Evolutionary conservation across 768 basidiomycete genomes (phyloP), one percentile per base, ranked within the genome.

Genomic region (Psilocybe subaeruginosa): DNA sequence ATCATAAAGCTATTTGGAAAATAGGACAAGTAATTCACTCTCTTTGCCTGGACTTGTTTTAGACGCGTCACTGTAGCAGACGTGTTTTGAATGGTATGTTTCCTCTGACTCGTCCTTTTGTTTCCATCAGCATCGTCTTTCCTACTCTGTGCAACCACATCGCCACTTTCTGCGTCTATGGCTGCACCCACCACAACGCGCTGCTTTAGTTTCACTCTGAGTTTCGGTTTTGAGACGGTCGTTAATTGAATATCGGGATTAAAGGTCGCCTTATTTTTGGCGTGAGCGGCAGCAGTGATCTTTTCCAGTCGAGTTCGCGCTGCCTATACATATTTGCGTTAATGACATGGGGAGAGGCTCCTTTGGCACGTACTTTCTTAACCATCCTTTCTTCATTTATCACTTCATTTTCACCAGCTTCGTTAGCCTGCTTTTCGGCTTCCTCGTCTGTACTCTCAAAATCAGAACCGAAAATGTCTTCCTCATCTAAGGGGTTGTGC

Each of bases 371-470:
- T 23, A 84, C 86, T 80, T 83, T 85, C 62, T 78, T 75, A 19
- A 72, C 73, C 45, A 76, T 77, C 60, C 75, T 81, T 56, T 92
- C 89, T 65, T 91, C 90, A 8, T 88, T 86, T 35, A 76, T 72
- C 3, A 82, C 77, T n/a, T 74, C 76, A 45, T 74, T 80, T 67
- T 93, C 92, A 0, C 78, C 88, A 4, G 76, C 79, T 4, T 84
- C 84, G 16, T 78, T 76, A 9, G 82, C 83, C 27, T 82, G 81
- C n/a, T 82, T 81, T 1, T 73, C 80, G 39, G 83, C 80, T 61
- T 88, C 88, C 45, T 92, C 92, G 60, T 94, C 93, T 0, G 93
- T 94, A 64, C 89, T 91, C 63, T 87, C 90, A 68, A 95, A 95
- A 71, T 95, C 93, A 8, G 90, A 91, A 64, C 83, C 92, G 61